Evolutionary conservation across 768 basidiomycete genomes (phyloP), one percentile per base, ranked within the genome.

Genomic region (Hericium rajendrae): DNA sequence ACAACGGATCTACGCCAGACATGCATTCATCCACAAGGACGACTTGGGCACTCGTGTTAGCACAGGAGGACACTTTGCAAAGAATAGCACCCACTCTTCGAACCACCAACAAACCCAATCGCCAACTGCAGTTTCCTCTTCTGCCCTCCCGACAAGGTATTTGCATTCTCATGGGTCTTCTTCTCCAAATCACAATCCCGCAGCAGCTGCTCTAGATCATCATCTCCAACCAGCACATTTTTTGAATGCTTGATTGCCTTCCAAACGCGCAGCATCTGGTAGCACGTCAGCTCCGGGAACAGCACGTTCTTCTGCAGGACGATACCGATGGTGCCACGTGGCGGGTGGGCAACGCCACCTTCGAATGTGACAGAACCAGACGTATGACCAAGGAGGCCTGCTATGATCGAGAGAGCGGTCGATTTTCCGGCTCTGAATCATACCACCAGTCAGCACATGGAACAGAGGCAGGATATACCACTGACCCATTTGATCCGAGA

Each of bases 301-400:
- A 91, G 74, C 4, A 91, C 88, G 62, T 91, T 90, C 72, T 87
- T 89, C 71, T 91, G 88, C 0, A 88, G 86, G 0, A 88, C 87
- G 57, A 91, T 84, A 2, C 89, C 88, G 16, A 91, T 67, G 0
- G 79, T 79, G 6, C 87, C 86, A 0, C 81, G 81, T 4, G 83
- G 73, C 6, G 85, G 83, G 28, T 72, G 73, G 41, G 75, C 65
- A 16, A 71, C 67, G 0, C 82, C 81, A 38, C 81, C 81, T 62
- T 79, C 80, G 57, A 76, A 78, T 0, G 74, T 71, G 16, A 91
- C 73, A 2, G 74, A 72, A 37, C 89, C 89, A 24, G 75, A 70
- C 4, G 80, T 83, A 18, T 76, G 78, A 6, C 79, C 80, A 9
- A 82, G 69, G 11, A 91, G 73, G 2, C 83, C 80, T 3, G 77